Evolutionary conservation across 176 grass and related monocot species (phyloP).

Genomic region (Avena atlantica): DNA sequence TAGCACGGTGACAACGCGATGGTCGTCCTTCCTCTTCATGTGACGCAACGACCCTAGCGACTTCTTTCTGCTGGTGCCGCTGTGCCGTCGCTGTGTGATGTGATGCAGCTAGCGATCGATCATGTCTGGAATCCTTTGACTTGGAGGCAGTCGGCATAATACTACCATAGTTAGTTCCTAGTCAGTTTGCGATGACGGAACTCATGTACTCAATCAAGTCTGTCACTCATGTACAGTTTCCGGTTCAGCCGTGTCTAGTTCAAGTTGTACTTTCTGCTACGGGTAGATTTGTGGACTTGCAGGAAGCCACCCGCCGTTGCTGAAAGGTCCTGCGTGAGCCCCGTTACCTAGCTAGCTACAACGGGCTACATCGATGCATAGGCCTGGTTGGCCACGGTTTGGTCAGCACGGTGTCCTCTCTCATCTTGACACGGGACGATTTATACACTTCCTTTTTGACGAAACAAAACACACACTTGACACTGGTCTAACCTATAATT

Average conservation of each 20-base stretch:
- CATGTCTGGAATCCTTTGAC: constrained; percentile 39
- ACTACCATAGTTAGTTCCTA: too few species aligned
- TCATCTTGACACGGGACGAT: too few species aligned
- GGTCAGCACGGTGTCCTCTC: too few species aligned
- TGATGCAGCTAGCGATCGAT: neutral
- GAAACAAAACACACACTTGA: too few species aligned
- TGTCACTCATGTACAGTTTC: neutral
- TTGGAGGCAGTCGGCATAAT: neutral
- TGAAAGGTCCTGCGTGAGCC: neutral
- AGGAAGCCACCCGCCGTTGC: neutral
- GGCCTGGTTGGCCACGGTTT: too few species aligned
- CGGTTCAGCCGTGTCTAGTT: neutral
- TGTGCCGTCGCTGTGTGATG: constrained; percentile 18
- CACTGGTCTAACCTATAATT: too few species aligned
- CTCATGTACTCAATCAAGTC: neutral
- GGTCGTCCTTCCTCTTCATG: neutral
- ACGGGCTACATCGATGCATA: neutral
- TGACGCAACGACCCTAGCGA: neutral
- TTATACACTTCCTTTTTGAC: too few species aligned
- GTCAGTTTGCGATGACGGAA: neutral
- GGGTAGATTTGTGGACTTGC: neutral
- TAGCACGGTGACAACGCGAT: neutral
- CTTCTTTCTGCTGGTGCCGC: neutral
- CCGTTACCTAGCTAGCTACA: neutral
- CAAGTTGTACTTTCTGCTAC: neutral